Evolutionary conservation across 129 eudicot genomes (phyloP), one percentile per base, ranked within the genome.

Genomic region (Silybum marianum): DNA sequence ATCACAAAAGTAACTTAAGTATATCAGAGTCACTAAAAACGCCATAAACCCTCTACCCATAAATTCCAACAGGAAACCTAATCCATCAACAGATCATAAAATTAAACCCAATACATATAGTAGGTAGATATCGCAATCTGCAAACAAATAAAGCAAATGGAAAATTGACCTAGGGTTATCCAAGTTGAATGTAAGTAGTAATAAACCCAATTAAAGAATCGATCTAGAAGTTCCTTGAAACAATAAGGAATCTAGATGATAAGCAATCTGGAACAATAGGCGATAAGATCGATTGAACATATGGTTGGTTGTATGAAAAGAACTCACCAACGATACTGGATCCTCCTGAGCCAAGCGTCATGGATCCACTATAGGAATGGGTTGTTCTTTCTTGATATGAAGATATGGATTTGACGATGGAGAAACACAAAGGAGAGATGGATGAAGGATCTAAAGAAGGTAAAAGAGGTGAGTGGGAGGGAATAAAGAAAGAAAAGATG

Each of bases 311-410:
- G 0, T 14, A 54, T 54, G 21, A 28, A 36, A 54, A 69, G 51
- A 36, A 39, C 80, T 72, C 74, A 92, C 97, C 97, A 25, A 92
- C 97, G 75, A 92, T 89, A 82, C 93, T 90, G 46, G 97, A 88
- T 90, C 97, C 97, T 78, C 93, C 95, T 73, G 97, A 92, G 85
- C 97, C 97, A 85, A 88, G 91, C 82, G 97, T 90, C 97, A 92
- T 92, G 82, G 80, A 75, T 58, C 62, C 36, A 72, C 7, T 76
- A 22, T 18, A 72, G 4, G 7, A 71, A 62, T 39, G 19, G 32
- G 9, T 54, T 26, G 2, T 19, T 28, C 6, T 51, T 18, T 54
- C 30, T 16, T 71, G 16, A 14, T 38, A 13, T 51, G 69, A 39
- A 72, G 58, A 75, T 66, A 74, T 82, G 80, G 85, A 77, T 77